Base-by-base conservation (phyloP, 2,329 filamentous ascomycete genomes). In the Didymellaceae sp. region DNA sequence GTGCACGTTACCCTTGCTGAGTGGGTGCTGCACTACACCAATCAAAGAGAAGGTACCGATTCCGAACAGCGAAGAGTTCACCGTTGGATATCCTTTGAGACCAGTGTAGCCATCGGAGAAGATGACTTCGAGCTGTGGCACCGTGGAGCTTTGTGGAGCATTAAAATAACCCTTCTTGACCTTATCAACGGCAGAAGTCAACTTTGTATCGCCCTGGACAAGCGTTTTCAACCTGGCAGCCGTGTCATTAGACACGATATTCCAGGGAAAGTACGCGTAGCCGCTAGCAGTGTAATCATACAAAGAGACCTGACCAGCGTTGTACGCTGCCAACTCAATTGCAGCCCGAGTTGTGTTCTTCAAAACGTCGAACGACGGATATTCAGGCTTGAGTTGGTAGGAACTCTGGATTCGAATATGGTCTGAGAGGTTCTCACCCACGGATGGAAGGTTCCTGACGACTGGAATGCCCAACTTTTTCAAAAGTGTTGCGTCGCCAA, bases 71-170 rank as follows among this genome's bases (percentile, higher is more conserved):
- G 62, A 50, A 1, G 57, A 72, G 38, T 56, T 73, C 11, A 44
- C 52, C 3, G 55, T 54, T 1, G 65, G 65, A 33, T 69, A 68
- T 26, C 73, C 71, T 55, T 72, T 72, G 32, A 67, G 54, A 13
- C 77, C 77, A 1, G 74, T 75, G 59, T 78, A 79, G 2, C 75
- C 75, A 51, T 79, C 76, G 1, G 74, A 75, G 57, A 79, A 76
- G 48, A 78, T 75, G 26, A 77, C 53, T 57, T 78, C 76, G 1
- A 77, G 55, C 50, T 78, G 73, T 0, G 76, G 74, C 6, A 78
- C 68, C n/a, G 54, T 48, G 4, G 55, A 50, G 44, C 47, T 65
- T 24, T 61, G 43, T 2, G 57, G 40, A 9, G 77, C 60, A 13
- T 63, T 59, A 33, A 81, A 64, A 49, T 76, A 65, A 46, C 55